Conservation (phyloP, 208 protist genomes). For the Wallacemonas sp. region DNA sequence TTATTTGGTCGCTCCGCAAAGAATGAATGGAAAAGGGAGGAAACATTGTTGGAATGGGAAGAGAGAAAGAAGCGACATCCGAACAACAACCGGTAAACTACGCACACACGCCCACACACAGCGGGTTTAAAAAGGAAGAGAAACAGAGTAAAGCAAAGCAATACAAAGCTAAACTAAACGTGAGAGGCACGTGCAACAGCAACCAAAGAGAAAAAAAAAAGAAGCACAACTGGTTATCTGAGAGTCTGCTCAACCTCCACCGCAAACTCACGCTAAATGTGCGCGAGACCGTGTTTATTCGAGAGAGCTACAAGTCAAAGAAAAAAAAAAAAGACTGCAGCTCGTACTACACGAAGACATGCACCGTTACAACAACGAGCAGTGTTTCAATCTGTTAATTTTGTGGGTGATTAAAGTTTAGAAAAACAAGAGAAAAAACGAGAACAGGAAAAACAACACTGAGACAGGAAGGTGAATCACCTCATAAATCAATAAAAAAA, state of each 20-base stretch:
- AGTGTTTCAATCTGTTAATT: not conserved
- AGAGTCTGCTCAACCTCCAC: not conserved
- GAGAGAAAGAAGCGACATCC: too few relatives aligned
- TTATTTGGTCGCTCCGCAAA: too few relatives aligned
- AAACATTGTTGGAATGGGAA: too few relatives aligned
- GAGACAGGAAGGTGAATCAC: not conserved
- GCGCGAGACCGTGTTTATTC: too few relatives aligned
- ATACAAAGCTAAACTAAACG: not conserved
- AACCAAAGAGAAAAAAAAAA: constrained; percentile 14
- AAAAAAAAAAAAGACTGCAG: constrained; percentile 16
- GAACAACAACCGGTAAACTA: too few relatives aligned
- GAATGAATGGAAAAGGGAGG: too few relatives aligned
- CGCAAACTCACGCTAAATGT: too few relatives aligned
- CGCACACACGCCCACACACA: too few relatives aligned
- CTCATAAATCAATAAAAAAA: not conserved
- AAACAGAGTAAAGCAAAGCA: constrained; percentile 11
- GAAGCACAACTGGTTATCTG: constrained; percentile 3
- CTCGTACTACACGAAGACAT: not conserved
- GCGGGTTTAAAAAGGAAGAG: not conserved
- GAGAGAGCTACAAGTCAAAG: too few relatives aligned
- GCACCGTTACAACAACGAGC: too few relatives aligned
- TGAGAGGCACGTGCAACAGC: not conserved
- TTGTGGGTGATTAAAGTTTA: not conserved
- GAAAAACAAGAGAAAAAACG: constrained; percentile 5
- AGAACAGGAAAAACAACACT: constrained; percentile 12